Conservation (phyloP, 1,284 basidiomycete genomes). For the Cryptococcus sp. region DNA sequence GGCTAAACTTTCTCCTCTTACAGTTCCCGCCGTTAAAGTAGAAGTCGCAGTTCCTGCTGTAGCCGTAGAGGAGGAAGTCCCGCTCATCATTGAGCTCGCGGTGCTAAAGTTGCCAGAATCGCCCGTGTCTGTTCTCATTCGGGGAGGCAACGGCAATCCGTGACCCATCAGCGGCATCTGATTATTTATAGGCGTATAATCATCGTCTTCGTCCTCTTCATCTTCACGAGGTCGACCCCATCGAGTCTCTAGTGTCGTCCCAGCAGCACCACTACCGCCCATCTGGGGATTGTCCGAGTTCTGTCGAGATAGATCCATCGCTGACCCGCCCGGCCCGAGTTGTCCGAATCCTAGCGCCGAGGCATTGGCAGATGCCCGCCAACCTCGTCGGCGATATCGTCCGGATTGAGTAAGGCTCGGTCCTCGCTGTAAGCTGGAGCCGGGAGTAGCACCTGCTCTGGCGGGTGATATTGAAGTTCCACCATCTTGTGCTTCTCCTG, state of each 20-base stretch:
- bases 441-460: neutral
- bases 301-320: constrained; percentile 16
- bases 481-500: constrained; percentile 3
- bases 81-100: constrained; percentile 8
- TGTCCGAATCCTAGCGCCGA: neutral
- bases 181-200: constrained; percentile 6
- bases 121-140: constrained; percentile 1
- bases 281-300: constrained; percentile 20
- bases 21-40: constrained; percentile 21
- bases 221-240: constrained; percentile 29
- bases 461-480: constrained; percentile 5
- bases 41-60: constrained; percentile 11
- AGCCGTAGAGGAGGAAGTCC: neutral
- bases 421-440: constrained; percentile 26
- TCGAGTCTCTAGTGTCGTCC: constrained; percentile 3
- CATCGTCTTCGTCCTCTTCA: constrained; percentile 39
- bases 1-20: constrained; percentile 21
- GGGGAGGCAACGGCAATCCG: neutral
- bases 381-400: constrained; percentile 32
- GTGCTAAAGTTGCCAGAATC: constrained; percentile 2
- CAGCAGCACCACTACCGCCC: neutral
- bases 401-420: constrained; percentile 32
- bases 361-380: constrained; percentile 24
- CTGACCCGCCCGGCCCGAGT: neutral
- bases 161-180: neutral